Conservation (phyloP, 2,329 filamentous ascomycete species). For the Myriosclerotinia curreyana region DNA sequence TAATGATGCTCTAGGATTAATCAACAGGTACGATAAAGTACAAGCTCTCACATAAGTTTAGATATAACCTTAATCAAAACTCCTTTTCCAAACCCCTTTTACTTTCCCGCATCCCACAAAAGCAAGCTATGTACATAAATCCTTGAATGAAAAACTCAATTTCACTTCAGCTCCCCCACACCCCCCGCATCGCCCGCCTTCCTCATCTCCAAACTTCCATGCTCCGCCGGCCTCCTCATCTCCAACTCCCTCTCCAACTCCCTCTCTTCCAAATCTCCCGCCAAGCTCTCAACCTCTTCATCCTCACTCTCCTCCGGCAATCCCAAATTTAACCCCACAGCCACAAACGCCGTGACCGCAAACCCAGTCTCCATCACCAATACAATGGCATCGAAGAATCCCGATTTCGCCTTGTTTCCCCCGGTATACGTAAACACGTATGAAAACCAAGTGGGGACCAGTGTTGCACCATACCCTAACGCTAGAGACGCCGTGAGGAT, state of each 20-base stretch:
- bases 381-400: slow-evolving; percentile 72
- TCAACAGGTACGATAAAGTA: too few relatives aligned
- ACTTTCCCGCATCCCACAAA: not conserved
- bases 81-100: not conserved
- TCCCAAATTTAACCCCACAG: slow-evolving; percentile 59
- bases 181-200: not conserved
- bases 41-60: too few relatives aligned
- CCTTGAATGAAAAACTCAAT: too few relatives aligned
- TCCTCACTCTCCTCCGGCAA: slow-evolving; percentile 76
- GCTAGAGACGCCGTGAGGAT: slow-evolving; percentile 73
- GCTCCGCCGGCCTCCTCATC: not conserved
- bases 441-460: slow-evolving; percentile 65
- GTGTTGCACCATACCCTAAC: slow-evolving; percentile 68
- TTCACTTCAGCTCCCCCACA: not conserved
- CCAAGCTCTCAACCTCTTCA: slow-evolving; percentile 39
- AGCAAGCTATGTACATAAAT: not conserved
- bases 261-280: slow-evolving; percentile 30
- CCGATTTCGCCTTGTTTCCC: slow-evolving; percentile 62
- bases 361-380: slow-evolving; percentile 74
- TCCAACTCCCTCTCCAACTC: slow-evolving; percentile 15
- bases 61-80: not conserved
- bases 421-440: slow-evolving; percentile 72
- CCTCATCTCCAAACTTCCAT: not conserved
- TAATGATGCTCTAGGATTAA: too few relatives aligned
- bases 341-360: slow-evolving; percentile 68